A percentile compares a stretch with the other conserved stretches of the same genome.
phyloP scores from a whole-genome alignment of 2,329 filamentous ascomycete species.

The Penicillium occitanis region DNA sequence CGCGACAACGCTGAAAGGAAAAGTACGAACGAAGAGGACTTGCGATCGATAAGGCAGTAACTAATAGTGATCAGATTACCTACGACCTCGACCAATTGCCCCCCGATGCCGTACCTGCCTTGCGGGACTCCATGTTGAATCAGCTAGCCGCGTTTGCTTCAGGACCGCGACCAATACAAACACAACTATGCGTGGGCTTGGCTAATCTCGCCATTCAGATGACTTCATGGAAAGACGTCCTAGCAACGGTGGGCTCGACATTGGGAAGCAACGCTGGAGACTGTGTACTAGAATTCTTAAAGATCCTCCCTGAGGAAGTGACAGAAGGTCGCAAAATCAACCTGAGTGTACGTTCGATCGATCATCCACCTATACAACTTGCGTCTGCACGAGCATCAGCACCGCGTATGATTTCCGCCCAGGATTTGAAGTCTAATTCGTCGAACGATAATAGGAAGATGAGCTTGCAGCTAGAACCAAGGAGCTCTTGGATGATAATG shows the following conservation, averaged over 20 bases:
- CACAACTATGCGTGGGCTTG: constrained; percentile 91
- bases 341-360: constrained; percentile 86
- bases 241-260: constrained; percentile 74
- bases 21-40: constrained; percentile 60
- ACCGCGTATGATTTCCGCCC: constrained; percentile 26
- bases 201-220: constrained; percentile 95
- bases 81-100: constrained; percentile 93
- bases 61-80: constrained; percentile 68
- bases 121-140: constrained; percentile 80
- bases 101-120: constrained; percentile 67
- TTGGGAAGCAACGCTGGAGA: constrained; percentile 71
- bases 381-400: constrained; percentile 39
- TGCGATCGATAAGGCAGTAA: constrained; percentile 8
- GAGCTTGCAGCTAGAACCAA: constrained; percentile 81
- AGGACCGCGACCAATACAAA: constrained; percentile 78
- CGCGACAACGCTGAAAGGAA: constrained; percentile 94
- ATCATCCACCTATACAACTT: constrained; percentile 46
- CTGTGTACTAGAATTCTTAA: constrained; percentile 91
- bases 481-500: constrained; percentile 88
- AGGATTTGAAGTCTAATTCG: constrained; percentile 50
- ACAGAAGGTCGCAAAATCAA: constrained; percentile 99
- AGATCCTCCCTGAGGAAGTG: constrained; percentile 96
- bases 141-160: constrained; percentile 78
- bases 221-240: constrained; percentile 90
- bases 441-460: constrained; percentile 73